These are phyloP conservation scores for Russula griseocarnosa DNA, from an alignment of 768 basidiomycete species.

Conservation along the genomic window DNA sequence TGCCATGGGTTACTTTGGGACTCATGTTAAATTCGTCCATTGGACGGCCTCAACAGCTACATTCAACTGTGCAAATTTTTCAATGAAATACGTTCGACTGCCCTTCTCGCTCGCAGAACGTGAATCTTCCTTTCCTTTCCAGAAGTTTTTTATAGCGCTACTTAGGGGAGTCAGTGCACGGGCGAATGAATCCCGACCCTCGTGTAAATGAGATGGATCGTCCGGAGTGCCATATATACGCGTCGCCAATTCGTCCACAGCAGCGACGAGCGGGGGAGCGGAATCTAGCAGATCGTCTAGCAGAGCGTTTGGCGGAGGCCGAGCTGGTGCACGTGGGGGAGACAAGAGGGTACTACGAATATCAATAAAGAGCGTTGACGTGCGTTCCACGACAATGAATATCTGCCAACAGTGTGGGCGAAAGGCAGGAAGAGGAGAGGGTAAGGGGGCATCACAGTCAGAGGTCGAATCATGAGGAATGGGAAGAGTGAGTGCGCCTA, in stretches of 20 bases:
- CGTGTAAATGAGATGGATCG: neutral
- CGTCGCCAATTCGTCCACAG: constrained; percentile 24
- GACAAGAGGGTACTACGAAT: constrained; percentile 8
- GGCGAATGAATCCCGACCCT: constrained; percentile 20
- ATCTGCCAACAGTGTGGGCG: constrained; percentile 8
- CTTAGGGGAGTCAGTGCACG: constrained; percentile 14
- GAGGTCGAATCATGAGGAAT: neutral
- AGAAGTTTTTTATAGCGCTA: constrained; percentile 21
- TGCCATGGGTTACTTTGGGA: neutral
- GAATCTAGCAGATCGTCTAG: constrained; percentile 23
- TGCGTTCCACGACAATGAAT: constrained; percentile 3
- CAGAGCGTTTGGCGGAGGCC: constrained; percentile 4
- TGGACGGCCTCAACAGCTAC: constrained; percentile 12
- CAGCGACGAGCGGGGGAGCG: constrained; percentile 21
- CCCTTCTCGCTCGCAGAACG: constrained; percentile 9
- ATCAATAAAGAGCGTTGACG: constrained; percentile 15
- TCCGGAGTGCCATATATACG: constrained; percentile 14
- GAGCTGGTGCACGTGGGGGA: neutral
- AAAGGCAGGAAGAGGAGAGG: neutral
- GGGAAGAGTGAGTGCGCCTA: neutral
- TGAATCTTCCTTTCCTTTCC: constrained; percentile 19
- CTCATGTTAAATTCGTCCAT: constrained; percentile 12
- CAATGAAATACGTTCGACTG: constrained; percentile 17
- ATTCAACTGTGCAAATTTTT: constrained; percentile 20
- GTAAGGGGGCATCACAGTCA: neutral